A percentile compares a stretch with the other conserved stretches of the same genome.
Evolutionary conservation across 1,139 yeast species (phyloP).

Genomic region (Candida sanyaensis): DNA sequence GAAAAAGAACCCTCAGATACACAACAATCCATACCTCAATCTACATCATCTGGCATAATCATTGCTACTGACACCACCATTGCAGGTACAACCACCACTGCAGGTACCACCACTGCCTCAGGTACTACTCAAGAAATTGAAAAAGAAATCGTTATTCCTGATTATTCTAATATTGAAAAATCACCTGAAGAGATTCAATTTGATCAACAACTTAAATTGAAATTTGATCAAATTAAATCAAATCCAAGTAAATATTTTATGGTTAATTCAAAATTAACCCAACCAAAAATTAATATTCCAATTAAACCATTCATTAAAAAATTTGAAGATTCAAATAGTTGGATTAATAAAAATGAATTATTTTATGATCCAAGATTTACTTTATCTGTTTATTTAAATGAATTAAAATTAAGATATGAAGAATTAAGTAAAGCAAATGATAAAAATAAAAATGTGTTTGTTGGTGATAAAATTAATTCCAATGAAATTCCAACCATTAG

Average conservation of each 20-base stretch:
- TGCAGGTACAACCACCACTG: no score
- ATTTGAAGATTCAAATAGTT: constrained; percentile 12
- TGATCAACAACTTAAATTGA: constrained; percentile 1
- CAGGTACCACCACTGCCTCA: not conserved
- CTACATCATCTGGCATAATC: no score
- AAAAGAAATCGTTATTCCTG: not conserved
- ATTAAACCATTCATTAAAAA: constrained; percentile 20
- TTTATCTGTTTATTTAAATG: constrained; percentile 40
- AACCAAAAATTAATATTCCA: constrained; percentile 22
- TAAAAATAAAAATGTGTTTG: constrained; percentile 10
- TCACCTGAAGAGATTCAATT: constrained; percentile 17
- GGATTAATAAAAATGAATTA: constrained; percentile 17
- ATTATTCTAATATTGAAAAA: constrained; percentile 16
- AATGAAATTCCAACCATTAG: constrained; percentile 2
- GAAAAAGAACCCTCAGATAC: not conserved
- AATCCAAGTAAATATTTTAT: constrained; percentile 27
- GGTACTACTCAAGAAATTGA: not conserved
- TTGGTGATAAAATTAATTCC: constrained; percentile 8
- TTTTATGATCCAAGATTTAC: constrained; percentile 50
- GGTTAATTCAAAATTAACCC: constrained; percentile 29
- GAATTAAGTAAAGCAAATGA: not conserved
- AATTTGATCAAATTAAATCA: constrained; percentile 15
- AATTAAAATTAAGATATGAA: constrained; percentile 19
- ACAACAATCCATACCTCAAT: no score
- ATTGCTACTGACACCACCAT: no score